These are phyloP conservation scores for Macaranga tanarius DNA, from an alignment of 441 rosid genomes.

Conservation along the genomic window DNA sequence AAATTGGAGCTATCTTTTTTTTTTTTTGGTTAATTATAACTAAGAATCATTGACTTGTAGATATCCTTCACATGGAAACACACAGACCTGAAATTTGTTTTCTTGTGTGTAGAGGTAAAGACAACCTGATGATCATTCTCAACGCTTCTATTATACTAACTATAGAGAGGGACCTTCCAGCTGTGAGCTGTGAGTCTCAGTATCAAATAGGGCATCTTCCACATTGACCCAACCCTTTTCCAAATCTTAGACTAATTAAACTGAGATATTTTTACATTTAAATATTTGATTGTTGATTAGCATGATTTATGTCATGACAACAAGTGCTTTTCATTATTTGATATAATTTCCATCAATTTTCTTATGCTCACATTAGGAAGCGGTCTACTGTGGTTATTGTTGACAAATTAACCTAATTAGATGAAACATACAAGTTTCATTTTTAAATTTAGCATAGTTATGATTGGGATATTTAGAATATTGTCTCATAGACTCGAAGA, in stretches of 20 bases:
- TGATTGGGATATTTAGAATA: background rate
- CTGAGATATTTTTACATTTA: slow-evolving; percentile 31
- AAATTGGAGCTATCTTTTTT: background rate
- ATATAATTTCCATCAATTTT: slow-evolving; percentile 8
- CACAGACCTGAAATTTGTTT: slow-evolving; percentile 22
- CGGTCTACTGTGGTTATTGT: slow-evolving; percentile 18
- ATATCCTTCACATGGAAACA: slow-evolving; percentile 40
- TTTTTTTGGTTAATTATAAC: too few species aligned
- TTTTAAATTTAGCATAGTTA: too few species aligned
- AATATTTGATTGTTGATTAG: background rate
- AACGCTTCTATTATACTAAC: slow-evolving; percentile 16
- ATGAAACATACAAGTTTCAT: slow-evolving; percentile 11
- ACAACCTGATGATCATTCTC: slow-evolving; percentile 34
- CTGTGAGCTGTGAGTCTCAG: slow-evolving; percentile 56
- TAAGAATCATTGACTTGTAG: slow-evolving; percentile 39
- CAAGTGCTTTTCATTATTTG: background rate
- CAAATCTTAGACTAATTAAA: slow-evolving; percentile 44
- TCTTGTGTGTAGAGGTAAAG: slow-evolving; percentile 12
- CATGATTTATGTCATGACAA: slow-evolving; percentile 19
- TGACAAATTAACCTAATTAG: slow-evolving; percentile 12
- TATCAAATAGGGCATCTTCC: slow-evolving; percentile 43
- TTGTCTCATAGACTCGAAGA: too few species aligned
- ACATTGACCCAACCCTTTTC: slow-evolving; percentile 48
- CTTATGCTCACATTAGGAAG: slow-evolving; percentile 9
- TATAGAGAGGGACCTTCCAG: slow-evolving; percentile 57